Conservation (phyloP, 164 flowering plant species). For the Tetrastigma voinierianum region DNA sequence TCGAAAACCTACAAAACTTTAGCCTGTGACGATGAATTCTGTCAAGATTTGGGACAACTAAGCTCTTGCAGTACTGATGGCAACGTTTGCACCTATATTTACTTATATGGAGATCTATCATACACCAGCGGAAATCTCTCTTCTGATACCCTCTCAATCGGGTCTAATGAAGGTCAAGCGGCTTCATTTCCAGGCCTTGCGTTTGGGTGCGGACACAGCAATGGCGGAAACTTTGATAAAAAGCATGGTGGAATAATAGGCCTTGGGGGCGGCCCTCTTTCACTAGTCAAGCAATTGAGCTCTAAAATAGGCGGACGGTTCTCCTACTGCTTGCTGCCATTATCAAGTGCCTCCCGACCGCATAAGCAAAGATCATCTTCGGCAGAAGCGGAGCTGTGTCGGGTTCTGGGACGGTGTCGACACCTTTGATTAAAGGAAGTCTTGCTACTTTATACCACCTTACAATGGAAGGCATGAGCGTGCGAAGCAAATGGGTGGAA, state of each 20-base stretch:
- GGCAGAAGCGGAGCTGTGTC: constrained; percentile 31
- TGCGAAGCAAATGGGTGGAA: constrained; percentile 16
- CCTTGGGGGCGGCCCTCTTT: constrained; percentile 27
- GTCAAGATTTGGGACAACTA: no score
- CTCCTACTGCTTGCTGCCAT: constrained; percentile 28
- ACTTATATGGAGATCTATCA: constrained; percentile 30
- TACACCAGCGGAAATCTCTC: constrained; percentile 28
- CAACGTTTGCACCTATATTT: constrained; percentile 5
- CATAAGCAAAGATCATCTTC: constrained; percentile 30
- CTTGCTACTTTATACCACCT: constrained; percentile 37
- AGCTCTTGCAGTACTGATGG: neutral
- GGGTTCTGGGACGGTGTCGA: constrained; percentile 21
- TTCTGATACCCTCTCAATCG: constrained; percentile 23
- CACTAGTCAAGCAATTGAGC: constrained; percentile 19
- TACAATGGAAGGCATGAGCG: constrained; percentile 35
- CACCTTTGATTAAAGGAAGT: constrained; percentile 18
- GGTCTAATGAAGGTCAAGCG: constrained; percentile 13
- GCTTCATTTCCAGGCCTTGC: constrained; percentile 2
- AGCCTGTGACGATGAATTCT: no score
- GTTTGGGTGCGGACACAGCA: constrained; percentile 31
- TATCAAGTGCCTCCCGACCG: no score
- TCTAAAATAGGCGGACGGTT: constrained; percentile 9
- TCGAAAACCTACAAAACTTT: constrained; percentile 10
- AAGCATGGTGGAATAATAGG: constrained; percentile 24
- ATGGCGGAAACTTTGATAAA: constrained; percentile 19